phyloP scores from a whole-genome alignment of 2,329 filamentous ascomycete genomes.

The Fusarium continuum region DNA sequence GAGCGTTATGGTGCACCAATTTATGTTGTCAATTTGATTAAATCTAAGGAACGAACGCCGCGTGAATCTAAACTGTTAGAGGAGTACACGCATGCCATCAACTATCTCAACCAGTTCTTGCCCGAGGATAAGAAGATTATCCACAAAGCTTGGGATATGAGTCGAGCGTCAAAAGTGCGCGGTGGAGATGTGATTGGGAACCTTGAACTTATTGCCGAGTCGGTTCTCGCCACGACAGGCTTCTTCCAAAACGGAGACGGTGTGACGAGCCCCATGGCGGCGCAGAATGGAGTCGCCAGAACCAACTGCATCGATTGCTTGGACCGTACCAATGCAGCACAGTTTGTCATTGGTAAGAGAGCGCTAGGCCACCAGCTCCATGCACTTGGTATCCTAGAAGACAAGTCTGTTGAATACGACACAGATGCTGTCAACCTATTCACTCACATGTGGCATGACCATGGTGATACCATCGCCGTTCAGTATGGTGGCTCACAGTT shows the following conservation, averaged over 20 bases:
- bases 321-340: conserved; percentile 95
- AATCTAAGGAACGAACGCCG: conserved; percentile 85
- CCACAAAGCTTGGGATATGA: conserved; percentile 99
- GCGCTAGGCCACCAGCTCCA: conserved; percentile 92
- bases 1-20: conserved; percentile 91
- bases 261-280: conserved; percentile 66
- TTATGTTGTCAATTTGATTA: conserved; percentile 91
- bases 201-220: conserved; percentile 87
- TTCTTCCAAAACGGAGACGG: conserved; percentile 95
- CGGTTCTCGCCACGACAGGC: conserved; percentile 83
- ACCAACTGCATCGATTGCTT: conserved; percentile 99
- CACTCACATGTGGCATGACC: conserved; percentile 97
- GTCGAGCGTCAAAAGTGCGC: conserved; percentile 87
- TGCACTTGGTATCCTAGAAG: conserved; percentile 85
- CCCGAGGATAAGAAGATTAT: conserved; percentile 85
- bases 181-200: conserved; percentile 95
- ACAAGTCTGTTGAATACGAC: conserved; percentile 86
- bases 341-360: conserved; percentile 96
- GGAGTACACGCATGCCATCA: conserved; percentile 87
- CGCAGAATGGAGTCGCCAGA: conserved; percentile 91
- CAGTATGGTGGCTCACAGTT: conserved; percentile 98
- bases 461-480: conserved; percentile 96
- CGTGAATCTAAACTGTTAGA: conserved; percentile 89
- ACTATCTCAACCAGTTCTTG: conserved; percentile 94
- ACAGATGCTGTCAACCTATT: conserved; percentile 96